These are phyloP conservation scores for Balakata baccata DNA, from an alignment of 345 rosid species.

Conservation along the genomic window DNA sequence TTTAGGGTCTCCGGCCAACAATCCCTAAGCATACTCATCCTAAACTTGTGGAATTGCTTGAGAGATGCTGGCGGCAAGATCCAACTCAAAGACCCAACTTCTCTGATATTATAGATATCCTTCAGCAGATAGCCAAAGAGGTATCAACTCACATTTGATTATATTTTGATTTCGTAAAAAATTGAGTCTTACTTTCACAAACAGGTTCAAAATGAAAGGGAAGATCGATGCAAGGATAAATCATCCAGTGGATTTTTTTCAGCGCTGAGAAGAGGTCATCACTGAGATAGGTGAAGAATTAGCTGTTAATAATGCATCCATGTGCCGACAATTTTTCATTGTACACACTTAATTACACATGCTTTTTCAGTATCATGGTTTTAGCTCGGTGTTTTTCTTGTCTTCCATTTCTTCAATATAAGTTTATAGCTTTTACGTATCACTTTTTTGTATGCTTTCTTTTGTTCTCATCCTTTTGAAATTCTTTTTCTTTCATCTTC, in stretches of 20 bases:
- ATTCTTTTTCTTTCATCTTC: not conserved
- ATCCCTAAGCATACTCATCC: slow-evolving; percentile 80
- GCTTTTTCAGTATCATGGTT: not conserved
- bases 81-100: slow-evolving; percentile 79
- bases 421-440: not conserved
- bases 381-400: not conserved
- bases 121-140: slow-evolving; percentile 62
- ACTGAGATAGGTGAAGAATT: slow-evolving; percentile 28
- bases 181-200: not conserved
- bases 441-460: not conserved
- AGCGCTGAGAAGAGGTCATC: slow-evolving; percentile 48
- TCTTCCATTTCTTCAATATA: not conserved
- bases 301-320: slow-evolving; percentile 25
- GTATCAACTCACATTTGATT: slow-evolving; percentile 32
- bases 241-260: slow-evolving; percentile 45
- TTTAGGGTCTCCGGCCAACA: slow-evolving; percentile 68
- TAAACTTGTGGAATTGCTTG: slow-evolving; percentile 63
- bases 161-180: slow-evolving; percentile 2
- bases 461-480: not conserved
- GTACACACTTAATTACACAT: slow-evolving; percentile 35
- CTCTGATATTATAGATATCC: slow-evolving; percentile 61
- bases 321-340: slow-evolving; percentile 14
- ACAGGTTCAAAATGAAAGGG: slow-evolving; percentile 58
- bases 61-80: slow-evolving; percentile 89
- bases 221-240: slow-evolving; percentile 45